Base-by-base conservation (phyloP, 805 yeast genomes). In the Sugiyamaella boreocaroliniensis region DNA sequence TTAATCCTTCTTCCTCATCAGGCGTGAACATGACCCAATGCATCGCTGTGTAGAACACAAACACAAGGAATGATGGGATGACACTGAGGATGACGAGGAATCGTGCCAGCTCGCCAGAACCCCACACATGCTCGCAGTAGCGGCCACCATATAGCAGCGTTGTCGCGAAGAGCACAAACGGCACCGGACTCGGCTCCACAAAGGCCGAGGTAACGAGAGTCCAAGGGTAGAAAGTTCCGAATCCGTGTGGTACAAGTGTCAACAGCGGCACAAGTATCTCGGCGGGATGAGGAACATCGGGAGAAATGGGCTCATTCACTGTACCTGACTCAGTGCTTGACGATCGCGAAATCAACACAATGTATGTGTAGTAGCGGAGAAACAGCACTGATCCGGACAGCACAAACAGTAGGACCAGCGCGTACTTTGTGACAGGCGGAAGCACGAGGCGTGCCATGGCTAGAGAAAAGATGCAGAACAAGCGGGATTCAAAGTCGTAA, bases 121-220 rank as follows among this genome's bases (percentile, higher is more conserved):
- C 80, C 89, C 90, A 85, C 41, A 78, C 74, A 55, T 76, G 75
- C 61, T 85, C 90, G 58, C 83, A 75, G 68, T 81, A 85, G 49
- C 77, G 72, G 3, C 87, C 88, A 37, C 85, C 75, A 59, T 76
- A 78, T 49, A 73, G 68, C 11, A 78, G 59, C 14, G 76, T 64
- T 19, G 71, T 53, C 19, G 72, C 60, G 19, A 77, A 67, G 7
- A 71, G 59, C 6, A 70, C 44, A 11, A 75, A 68, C 2, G 76
- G 68, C 12, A 76, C 43, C 16, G 76, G 49, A 40, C 70, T 71
- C 44, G 72, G 74, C 52, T 79, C 83, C 16, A 77, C 73, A 52
- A 79, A 72, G 14, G 75, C 58, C 16, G 76, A 62, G 3, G 82
- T 76, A 34, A 77, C 45, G 10, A 79, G 61, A 5, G 77, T 77